Conservation (phyloP, 2,329 filamentous ascomycete species). For the Aspergillus intermedius region DNA sequence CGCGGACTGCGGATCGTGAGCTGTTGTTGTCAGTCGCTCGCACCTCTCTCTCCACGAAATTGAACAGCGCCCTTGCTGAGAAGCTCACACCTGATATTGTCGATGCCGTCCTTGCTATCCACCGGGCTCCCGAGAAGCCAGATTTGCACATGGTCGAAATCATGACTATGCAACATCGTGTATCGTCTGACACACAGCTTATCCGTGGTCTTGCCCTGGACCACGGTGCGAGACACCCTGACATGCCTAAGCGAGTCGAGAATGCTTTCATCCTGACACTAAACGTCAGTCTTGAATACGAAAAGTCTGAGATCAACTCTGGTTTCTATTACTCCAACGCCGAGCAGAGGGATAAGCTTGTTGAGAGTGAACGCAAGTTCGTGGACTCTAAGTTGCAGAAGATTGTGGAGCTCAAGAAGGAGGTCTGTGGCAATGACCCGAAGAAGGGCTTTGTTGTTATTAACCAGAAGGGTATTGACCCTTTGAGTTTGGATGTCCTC, state of each 20-base stretch:
- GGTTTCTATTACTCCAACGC: slow-evolving; percentile 98
- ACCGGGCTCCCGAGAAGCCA: slow-evolving; percentile 81
- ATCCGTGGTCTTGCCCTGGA: slow-evolving; percentile 90
- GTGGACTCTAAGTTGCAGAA: slow-evolving; percentile 95
- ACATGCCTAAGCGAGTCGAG: slow-evolving; percentile 95
- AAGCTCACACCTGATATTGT: slow-evolving; percentile 93
- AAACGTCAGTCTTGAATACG: slow-evolving; percentile 96
- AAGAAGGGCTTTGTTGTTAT: slow-evolving; percentile 97
- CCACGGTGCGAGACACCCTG: slow-evolving; percentile 91
- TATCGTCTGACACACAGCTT: slow-evolving; percentile 89
- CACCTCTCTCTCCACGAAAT: slow-evolving; percentile 91
- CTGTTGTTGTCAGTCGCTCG: slow-evolving; percentile 86
- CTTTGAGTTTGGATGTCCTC: slow-evolving; percentile 86
- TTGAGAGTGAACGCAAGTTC: slow-evolving; percentile 92
- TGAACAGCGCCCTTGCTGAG: slow-evolving; percentile 80
- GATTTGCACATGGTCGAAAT: slow-evolving; percentile 99
- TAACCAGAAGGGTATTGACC: slow-evolving; percentile 99
- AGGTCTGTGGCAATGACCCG: slow-evolving; percentile 85
- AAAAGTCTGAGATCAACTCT: slow-evolving; percentile 99
- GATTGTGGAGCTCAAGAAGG: slow-evolving; percentile 96
- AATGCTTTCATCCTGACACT: slow-evolving; percentile 93
- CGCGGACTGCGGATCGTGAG: slow-evolving; percentile 83
- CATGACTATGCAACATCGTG: slow-evolving; percentile 99
- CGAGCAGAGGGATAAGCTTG: slow-evolving; percentile 93
- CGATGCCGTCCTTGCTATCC: slow-evolving; percentile 91